A percentile compares a stretch with the other conserved stretches of the same genome.
These are phyloP conservation scores for Alternaria brassicae DNA, from an alignment of 2,329 filamentous ascomycete genomes.

Conservation along the genomic window DNA sequence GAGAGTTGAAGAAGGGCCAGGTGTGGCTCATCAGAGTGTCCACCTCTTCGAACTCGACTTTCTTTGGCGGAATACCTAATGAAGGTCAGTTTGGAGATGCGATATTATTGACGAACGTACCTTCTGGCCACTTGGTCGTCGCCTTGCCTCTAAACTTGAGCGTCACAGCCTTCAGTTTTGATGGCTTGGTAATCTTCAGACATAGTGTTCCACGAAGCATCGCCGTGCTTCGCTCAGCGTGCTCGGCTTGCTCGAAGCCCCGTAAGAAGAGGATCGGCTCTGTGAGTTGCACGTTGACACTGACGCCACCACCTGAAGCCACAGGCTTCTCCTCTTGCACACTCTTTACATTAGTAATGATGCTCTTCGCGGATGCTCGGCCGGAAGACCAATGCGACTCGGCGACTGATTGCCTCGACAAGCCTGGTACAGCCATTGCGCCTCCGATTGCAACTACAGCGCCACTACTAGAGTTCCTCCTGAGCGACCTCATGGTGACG, in stretches of 20 bases:
- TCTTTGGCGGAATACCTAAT: conserved; percentile 81
- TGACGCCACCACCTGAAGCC: conserved; percentile 78
- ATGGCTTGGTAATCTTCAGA: conserved; percentile 82
- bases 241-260: conserved; percentile 76
- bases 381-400: conserved; percentile 52
- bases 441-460: conserved; percentile 31
- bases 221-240: conserved; percentile 71
- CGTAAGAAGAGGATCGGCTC: conserved; percentile 83
- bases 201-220: conserved; percentile 85
- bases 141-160: conserved; percentile 86
- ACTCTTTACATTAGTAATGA: conserved; percentile 40
- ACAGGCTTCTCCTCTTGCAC: conserved; percentile 69
- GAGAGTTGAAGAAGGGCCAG: conserved; percentile 89
- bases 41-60: conserved; percentile 82
- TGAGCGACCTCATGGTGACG: conserved; percentile 50
- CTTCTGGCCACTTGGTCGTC: conserved; percentile 94
- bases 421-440: conserved; percentile 48
- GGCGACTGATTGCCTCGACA: conserved; percentile 51
- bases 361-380: conserved; percentile 44
- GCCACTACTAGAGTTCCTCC: conserved; percentile 49
- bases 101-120: conserved; percentile 46
- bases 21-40: conserved; percentile 87
- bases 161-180: conserved; percentile 91
- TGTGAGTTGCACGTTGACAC: conserved; percentile 75
- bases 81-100: conserved; percentile 10